Evolutionary conservation across 208 protist genomes (phyloP), one percentile per base, ranked within the genome.

Genomic region (Trypanosoma theileri): DNA sequence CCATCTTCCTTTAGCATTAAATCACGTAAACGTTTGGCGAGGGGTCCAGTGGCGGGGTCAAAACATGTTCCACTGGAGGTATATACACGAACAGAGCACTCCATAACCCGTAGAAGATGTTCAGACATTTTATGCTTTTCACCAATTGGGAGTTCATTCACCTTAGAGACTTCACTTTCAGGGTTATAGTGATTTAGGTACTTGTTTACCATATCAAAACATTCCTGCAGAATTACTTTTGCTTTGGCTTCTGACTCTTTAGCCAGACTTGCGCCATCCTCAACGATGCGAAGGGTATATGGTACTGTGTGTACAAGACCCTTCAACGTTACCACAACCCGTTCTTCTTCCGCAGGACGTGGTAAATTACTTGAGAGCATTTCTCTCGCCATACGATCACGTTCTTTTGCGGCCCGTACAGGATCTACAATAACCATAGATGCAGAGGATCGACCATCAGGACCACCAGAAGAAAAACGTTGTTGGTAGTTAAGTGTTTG

Each of bases 251-350:
- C 64, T 9, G 28, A 13, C 13, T 58, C 59, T 35, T 21, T 45
- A 41, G 35, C 56, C 3, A 19, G 21, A 4, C 3, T 54, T 44
- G 21, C 22, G 13, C n/a, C 45, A 14, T 51, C 21, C 24, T 51
- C 13, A 51, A 70, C 75, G 24, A 81, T 19, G 50, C 35, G 71
- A 42, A 91, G 81, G 12, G 80, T 77, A 66, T 88, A 94, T 46
- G 85, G 88, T n/a, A 94, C 81, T 0, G 88, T 94, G 77, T 85
- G 81, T 41, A 78, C 64, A 16, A 94, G 19, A 26, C 82, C 88
- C 3, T 64, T 76, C 60, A 84, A 63, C 14, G 73, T 73, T 44
- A 89, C 40, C 17, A 83, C 66, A 1, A 54, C 64, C 19, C 71
- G 80, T 46, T 73, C 62, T 16, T 81, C 62, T 17, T 63, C 50